Evolutionary conservation across 2,329 filamentous ascomycete species (phyloP).

Genomic region (Cadophora luteo-olivacea): DNA sequence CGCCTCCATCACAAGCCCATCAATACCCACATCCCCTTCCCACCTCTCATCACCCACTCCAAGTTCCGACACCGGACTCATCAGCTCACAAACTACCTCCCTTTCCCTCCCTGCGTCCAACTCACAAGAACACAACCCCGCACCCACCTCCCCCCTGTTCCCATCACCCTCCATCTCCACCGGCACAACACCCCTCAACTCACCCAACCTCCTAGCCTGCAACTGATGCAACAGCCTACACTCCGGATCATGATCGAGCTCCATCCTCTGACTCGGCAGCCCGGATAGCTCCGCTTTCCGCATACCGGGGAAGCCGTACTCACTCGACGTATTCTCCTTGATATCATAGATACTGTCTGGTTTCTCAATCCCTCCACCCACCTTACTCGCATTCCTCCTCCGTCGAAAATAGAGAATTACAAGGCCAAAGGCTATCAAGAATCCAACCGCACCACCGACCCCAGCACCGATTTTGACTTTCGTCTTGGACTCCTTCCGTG

Average conservation of each 20-base stretch:
- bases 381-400: background rate
- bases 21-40: background rate
- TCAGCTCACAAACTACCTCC: background rate
- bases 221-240: conserved; percentile 6
- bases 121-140: too few relatives aligned
- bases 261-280: background rate
- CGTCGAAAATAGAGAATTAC: background rate
- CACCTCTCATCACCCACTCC: background rate
- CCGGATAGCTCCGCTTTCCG: background rate
- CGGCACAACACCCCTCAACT: background rate
- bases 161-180: background rate
- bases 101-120: background rate
- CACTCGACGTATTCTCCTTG: background rate
- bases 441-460: background rate
- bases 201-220: background rate
- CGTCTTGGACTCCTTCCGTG: background rate
- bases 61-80: conserved; percentile 6
- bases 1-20: background rate
- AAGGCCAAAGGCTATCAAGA: background rate
- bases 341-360: background rate
- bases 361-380: background rate
- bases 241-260: conserved; percentile 8
- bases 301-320: background rate
- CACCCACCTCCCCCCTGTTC: background rate
- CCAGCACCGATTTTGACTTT: conserved; percentile 8